Evolutionary conservation across 2,329 filamentous ascomycete species (phyloP), one percentile per base, ranked within the genome.

Genomic region (Fusarium illudens): DNA sequence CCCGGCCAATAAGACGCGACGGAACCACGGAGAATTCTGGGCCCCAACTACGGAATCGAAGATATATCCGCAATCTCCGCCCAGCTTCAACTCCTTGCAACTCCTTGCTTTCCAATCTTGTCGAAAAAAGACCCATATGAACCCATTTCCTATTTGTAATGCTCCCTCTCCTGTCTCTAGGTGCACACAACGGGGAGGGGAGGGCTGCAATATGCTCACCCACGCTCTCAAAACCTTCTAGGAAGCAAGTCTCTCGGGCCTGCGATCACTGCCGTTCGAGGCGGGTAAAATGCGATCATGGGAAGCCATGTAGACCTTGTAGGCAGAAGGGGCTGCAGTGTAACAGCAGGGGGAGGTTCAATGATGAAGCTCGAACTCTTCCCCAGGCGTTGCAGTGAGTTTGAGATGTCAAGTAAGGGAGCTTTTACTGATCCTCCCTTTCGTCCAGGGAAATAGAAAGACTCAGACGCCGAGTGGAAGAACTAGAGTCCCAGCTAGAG

Each of bases 201-300:
- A 32, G 48, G 13, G 13, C 48, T 12, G 48, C 33, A 20, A 34
- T 50, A 20, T 50, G 29, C 32, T 50, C 48, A 6, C 7, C 48
- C 0, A 6, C 30, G 4, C 9, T 22, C 6, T 36, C 49, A 22
- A 66, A 44, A 33, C 64, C 53, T 9, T 22, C 57, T 9, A 59
- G 71, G 53, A 72, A 71, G 30, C 71, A 73, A 19, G 71, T 73
- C 15, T 69, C 71, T 2, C 44, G 67, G 30, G 71, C 71, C 5
- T 73, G 71, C 25, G 71, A 72, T 46, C 62, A 64, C 42, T 73
- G 71, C 27, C 67, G 71, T 11, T 48, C 62, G 3, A 54, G 66
- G 15, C 64, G 71, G 9, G 67, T 71, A 20, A 73, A 71, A 19
- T 73, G 71, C 39, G 71, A 73, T 33, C 61, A 69, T 15, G 68